Conservation (phyloP, 306 rosid genomes). For the Erythrophleum fordii region DNA sequence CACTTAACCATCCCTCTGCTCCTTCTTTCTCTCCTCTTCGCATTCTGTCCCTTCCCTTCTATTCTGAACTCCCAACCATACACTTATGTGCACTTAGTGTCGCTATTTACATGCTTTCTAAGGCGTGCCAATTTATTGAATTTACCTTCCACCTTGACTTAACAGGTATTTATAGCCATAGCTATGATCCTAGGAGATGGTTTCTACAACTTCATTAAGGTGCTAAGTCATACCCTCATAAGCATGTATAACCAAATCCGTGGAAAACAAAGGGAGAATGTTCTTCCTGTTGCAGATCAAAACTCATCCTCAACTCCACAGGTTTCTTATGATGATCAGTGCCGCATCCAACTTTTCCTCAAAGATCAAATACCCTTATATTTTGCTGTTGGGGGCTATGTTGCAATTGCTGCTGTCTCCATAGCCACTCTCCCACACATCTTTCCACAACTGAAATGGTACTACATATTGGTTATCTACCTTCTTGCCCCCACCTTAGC, state of each 20-base stretch:
- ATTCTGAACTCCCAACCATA: background rate
- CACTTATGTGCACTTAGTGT: background rate
- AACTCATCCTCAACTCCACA: conserved; percentile 36
- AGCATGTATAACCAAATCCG: conserved; percentile 48
- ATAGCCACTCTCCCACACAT: conserved; percentile 52
- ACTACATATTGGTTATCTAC: conserved; percentile 56
- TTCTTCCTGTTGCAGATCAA: conserved; percentile 52
- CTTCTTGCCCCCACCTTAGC: conserved; percentile 57
- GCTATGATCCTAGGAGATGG: conserved; percentile 63
- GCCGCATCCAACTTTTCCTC: conserved; percentile 52
- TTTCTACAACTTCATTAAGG: conserved; percentile 58
- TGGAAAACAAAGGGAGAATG: conserved; percentile 39
- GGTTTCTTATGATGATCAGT: conserved; percentile 50
- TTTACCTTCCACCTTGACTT: conserved; percentile 1
- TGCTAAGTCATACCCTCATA: conserved; percentile 45
- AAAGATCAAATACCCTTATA: conserved; percentile 58
- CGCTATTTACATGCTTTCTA: background rate
- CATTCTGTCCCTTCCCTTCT: background rate
- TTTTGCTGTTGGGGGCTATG: conserved; percentile 53
- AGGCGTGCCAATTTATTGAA: background rate
- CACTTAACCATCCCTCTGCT: background rate
- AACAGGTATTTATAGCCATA: conserved; percentile 59
- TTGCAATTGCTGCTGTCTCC: conserved; percentile 53
- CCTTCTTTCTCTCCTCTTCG: background rate
- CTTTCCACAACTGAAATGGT: conserved; percentile 58